A percentile compares a stretch with the other conserved stretches of the same genome.
phyloP scores from a whole-genome alignment of 2,329 filamentous ascomycete genomes.

The Cladosporium sp. region DNA sequence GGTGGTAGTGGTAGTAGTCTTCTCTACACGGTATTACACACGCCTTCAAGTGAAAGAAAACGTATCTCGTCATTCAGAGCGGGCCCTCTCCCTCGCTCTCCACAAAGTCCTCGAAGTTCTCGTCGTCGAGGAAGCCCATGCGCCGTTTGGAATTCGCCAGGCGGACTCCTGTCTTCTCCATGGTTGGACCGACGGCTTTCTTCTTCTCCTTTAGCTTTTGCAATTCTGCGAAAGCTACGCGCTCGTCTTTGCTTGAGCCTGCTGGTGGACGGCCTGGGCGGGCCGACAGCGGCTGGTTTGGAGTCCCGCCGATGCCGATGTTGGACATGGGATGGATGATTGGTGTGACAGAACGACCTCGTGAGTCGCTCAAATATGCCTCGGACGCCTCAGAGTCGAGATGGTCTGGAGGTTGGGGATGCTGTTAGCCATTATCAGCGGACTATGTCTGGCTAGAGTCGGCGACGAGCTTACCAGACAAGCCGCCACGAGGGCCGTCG shows the following conservation, averaged over 20 bases:
- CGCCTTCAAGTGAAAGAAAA: too few relatives aligned
- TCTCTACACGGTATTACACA: too few relatives aligned
- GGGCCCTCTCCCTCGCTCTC: slow-evolving; percentile 24
- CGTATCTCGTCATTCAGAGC: too few relatives aligned
- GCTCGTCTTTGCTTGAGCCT: slow-evolving; percentile 35
- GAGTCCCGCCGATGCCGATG: slow-evolving; percentile 6
- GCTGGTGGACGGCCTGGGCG: slow-evolving; percentile 12
- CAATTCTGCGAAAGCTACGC: slow-evolving; percentile 38
- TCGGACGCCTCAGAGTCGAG: slow-evolving; percentile 29
- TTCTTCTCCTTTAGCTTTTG: slow-evolving; percentile 49
- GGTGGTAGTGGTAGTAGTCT: too few relatives aligned
- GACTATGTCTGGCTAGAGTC: not conserved
- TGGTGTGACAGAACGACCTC: slow-evolving; percentile 46
- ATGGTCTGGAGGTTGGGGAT: slow-evolving; percentile 2
- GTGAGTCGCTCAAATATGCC: slow-evolving; percentile 44
- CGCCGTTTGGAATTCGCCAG: slow-evolving; percentile 50
- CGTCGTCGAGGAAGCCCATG: slow-evolving; percentile 46
- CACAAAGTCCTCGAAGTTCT: slow-evolving; percentile 43
- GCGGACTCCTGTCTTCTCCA: slow-evolving; percentile 50
- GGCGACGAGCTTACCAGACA: slow-evolving; percentile 46
- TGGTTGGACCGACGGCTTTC: slow-evolving; percentile 46
- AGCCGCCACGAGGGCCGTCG: slow-evolving; percentile 53
- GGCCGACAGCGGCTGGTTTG: slow-evolving; percentile 9
- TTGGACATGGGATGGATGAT: slow-evolving; percentile 20
- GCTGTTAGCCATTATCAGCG: slow-evolving; percentile 5